Percentiles rank a stretch among this genome's conserved stretches.
Evolutionary conservation across 2,329 filamentous ascomycete species (phyloP).

Genomic region (Lithohypha guttulata): DNA sequence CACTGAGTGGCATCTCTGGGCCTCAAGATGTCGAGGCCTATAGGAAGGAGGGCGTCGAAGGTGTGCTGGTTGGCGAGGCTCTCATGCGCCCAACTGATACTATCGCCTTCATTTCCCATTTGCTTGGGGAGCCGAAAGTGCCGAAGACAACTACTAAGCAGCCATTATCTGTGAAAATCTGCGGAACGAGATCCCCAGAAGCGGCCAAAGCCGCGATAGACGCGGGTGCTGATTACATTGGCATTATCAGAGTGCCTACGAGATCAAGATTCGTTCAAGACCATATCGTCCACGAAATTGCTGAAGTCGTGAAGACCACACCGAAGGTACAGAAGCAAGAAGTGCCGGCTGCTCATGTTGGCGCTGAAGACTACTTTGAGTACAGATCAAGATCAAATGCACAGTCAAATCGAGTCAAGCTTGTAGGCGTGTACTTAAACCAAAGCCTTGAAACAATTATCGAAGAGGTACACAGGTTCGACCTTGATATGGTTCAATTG

Average conservation of each 20-base stretch:
- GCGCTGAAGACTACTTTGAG: conserved; percentile 61
- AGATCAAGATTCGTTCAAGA: conserved; percentile 69
- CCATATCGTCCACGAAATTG: conserved; percentile 71
- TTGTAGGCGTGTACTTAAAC: conserved; percentile 91
- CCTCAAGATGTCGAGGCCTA: conserved; percentile 82
- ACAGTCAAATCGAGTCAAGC: conserved; percentile 52
- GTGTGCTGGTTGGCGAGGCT: conserved; percentile 87
- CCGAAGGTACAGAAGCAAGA: conserved; percentile 20
- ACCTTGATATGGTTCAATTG: conserved; percentile 80
- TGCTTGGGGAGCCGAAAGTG: conserved; percentile 51
- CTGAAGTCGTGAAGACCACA: conserved; percentile 56
- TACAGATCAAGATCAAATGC: conserved; percentile 39
- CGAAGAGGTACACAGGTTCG: conserved; percentile 61
- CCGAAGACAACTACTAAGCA: conserved; percentile 26
- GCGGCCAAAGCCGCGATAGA: conserved; percentile 71
- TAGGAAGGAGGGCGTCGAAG: conserved; percentile 78
- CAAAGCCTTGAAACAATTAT: conserved; percentile 77
- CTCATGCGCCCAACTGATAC: conserved; percentile 87
- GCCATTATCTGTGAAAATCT: conserved; percentile 77
- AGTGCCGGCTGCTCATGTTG: conserved; percentile 24
- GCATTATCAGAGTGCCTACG: conserved; percentile 79
- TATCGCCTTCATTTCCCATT: conserved; percentile 66
- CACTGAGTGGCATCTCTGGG: conserved; percentile 84
- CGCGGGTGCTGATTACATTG: conserved; percentile 81
- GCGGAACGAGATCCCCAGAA: conserved; percentile 74